Evolutionary conservation across 2,329 filamentous ascomycete genomes (phyloP).

Genomic region (Ophiostoma novo-ulmi): DNA sequence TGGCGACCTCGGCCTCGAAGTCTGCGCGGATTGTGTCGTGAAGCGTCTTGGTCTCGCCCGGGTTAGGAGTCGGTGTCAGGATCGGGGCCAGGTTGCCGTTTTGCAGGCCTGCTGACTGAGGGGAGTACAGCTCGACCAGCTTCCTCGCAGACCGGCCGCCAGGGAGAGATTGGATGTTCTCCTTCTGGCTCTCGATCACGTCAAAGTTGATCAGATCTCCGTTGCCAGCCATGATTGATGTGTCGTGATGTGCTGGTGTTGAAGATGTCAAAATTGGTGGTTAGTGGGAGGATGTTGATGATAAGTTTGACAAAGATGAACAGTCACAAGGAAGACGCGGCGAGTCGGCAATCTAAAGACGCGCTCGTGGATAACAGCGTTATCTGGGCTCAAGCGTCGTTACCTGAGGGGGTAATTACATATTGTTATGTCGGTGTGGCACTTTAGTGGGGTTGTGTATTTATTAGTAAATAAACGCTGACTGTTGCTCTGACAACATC

Average conservation of each 20-base stretch:
- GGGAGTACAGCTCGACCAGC: conserved; percentile 74
- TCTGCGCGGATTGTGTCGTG: conserved; percentile 76
- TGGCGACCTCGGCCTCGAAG: conserved; percentile 77
- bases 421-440: conserved; percentile 16
- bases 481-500: conserved; percentile 27
- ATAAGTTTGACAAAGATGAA: not conserved
- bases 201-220: conserved; percentile 69
- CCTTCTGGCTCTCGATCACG: conserved; percentile 92
- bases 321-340: conserved; percentile 1
- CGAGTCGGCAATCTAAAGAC: conserved; percentile 16
- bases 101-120: conserved; percentile 48
- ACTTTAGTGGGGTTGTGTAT: conserved; percentile 20
- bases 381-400: not conserved
- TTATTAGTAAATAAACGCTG: conserved; percentile 26
- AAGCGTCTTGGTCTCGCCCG: conserved; percentile 64
- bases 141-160: conserved; percentile 83
- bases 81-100: conserved; percentile 43
- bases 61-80: conserved; percentile 51
- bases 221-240: conserved; percentile 26
- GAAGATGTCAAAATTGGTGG: not conserved
- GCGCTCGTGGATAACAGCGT: conserved; percentile 13
- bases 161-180: conserved; percentile 93
- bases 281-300: not conserved
- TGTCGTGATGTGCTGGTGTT: conserved; percentile 8
- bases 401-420: not conserved